phyloP scores from a whole-genome alignment of 108 stramenopile species.

The Cyclostephanos tholiformis region DNA sequence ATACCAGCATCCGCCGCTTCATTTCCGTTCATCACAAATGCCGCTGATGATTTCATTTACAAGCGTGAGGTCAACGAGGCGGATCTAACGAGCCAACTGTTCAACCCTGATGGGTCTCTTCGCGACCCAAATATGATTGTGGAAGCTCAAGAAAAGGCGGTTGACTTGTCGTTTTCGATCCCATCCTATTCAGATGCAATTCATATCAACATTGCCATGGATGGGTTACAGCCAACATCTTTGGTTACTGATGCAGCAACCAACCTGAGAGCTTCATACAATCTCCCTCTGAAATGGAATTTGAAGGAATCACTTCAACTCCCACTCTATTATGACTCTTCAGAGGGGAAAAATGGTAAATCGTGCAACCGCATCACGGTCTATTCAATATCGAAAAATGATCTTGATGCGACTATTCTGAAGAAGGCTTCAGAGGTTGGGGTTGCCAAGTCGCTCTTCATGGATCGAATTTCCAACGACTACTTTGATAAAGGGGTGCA shows the following conservation, averaged over 20 bases:
- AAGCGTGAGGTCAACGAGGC: constrained; percentile 14
- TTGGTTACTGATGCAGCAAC: constrained; percentile 19
- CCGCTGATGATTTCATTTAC: constrained; percentile 24
- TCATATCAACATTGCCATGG: constrained; percentile 49
- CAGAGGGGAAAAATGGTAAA: constrained; percentile 64
- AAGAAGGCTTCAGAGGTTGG: constrained; percentile 74
- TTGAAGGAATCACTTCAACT: constrained; percentile 42
- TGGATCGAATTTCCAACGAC: constrained; percentile 45
- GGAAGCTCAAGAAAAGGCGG: constrained; percentile 61
- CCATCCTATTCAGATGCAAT: constrained; percentile 40
- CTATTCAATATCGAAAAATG: constrained; percentile 50
- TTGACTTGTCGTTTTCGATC: constrained; percentile 48
- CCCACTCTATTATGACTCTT: constrained; percentile 61
- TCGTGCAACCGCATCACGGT: constrained; percentile 73
- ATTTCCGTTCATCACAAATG: constrained; percentile 7
- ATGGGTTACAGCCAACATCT: constrained; percentile 30
- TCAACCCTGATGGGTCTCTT: constrained; percentile 81
- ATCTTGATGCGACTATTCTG: constrained; percentile 39
- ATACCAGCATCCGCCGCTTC: constrained; percentile 17
- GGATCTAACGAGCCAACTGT: constrained; percentile 65
- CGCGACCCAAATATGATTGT: constrained; percentile 38
- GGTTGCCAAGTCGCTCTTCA: constrained; percentile 68
- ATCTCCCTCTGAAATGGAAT: constrained; percentile 76
- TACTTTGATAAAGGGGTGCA: constrained; percentile 54
- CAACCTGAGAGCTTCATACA: constrained; percentile 53